These are phyloP conservation scores for Pyrenochaeta sp. DNA, from an alignment of 2,329 filamentous ascomycete genomes.

Conservation along the genomic window DNA sequence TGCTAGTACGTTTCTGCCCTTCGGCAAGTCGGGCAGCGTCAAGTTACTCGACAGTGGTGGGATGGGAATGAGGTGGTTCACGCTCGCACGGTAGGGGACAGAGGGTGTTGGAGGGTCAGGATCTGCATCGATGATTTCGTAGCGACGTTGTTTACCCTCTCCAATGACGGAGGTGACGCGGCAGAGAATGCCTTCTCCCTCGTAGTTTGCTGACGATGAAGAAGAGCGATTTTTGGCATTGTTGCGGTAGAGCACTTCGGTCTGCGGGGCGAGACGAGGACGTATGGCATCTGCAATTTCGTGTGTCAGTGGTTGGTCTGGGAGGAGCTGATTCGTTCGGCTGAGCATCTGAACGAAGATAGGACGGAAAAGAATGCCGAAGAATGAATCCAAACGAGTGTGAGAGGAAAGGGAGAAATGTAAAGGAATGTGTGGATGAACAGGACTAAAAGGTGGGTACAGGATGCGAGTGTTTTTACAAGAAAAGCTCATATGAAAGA, in stretches of 20 bases:
- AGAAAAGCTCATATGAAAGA: slow-evolving; percentile 10
- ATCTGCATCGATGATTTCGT: slow-evolving; percentile 62
- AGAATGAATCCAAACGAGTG: background rate
- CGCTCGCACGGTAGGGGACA: slow-evolving; percentile 55
- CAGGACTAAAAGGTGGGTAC: too few species aligned
- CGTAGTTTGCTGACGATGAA: slow-evolving; percentile 34
- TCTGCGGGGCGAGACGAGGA: slow-evolving; percentile 50
- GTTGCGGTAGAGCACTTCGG: slow-evolving; percentile 61
- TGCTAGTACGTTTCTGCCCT: slow-evolving; percentile 57
- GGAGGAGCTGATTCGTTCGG: background rate
- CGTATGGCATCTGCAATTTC: slow-evolving; percentile 20
- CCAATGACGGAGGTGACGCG: slow-evolving; percentile 61
- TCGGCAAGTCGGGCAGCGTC: slow-evolving; percentile 52
- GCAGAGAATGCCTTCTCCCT: slow-evolving; percentile 63
- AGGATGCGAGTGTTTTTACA: background rate
- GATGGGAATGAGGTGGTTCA: slow-evolving; percentile 57
- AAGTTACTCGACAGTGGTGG: slow-evolving; percentile 53
- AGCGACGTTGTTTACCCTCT: slow-evolving; percentile 62
- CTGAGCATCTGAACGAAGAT: slow-evolving; percentile 8
- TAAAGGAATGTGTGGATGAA: background rate
- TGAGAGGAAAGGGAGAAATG: background rate
- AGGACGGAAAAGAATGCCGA: background rate
- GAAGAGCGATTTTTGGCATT: slow-evolving; percentile 51
- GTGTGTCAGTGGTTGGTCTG: slow-evolving; percentile 1
- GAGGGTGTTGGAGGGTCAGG: slow-evolving; percentile 51